phyloP scores from a whole-genome alignment of 768 basidiomycete species.

The Sporobolomyces roseus region DNA sequence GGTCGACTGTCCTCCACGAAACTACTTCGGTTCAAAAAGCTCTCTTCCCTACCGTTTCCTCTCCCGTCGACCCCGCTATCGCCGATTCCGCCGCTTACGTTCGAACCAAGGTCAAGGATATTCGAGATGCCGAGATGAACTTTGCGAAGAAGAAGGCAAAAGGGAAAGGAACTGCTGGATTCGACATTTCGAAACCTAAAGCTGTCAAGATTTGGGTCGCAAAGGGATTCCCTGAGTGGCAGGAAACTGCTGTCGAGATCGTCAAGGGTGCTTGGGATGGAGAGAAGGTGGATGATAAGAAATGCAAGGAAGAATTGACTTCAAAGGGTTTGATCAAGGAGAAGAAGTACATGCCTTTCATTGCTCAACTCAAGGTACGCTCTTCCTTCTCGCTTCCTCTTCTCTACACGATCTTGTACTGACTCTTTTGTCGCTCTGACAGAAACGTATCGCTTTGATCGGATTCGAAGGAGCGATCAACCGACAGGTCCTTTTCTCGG shows the following conservation, averaged over 20 bases:
- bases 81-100: conserved; percentile 78
- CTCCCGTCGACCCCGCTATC: conserved; percentile 60
- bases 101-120: conserved; percentile 81
- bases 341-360: conserved; percentile 87
- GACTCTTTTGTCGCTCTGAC: background rate
- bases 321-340: conserved; percentile 83
- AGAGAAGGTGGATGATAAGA: conserved; percentile 71
- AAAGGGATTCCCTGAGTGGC: conserved; percentile 88
- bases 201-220: conserved; percentile 86
- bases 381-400: background rate
- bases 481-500: conserved; percentile 76
- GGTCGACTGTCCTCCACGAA: conserved; percentile 66
- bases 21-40: conserved; percentile 74
- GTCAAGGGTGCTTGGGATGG: conserved; percentile 34
- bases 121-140: conserved; percentile 78
- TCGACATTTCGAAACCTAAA: conserved; percentile 74
- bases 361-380: conserved; percentile 83
- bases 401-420: background rate
- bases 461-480: conserved; percentile 69
- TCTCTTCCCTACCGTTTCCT: conserved; percentile 68
- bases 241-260: conserved; percentile 71
- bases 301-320: conserved; percentile 65
- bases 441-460: conserved; percentile 37
- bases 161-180: conserved; percentile 57
- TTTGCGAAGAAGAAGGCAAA: conserved; percentile 76